Evolutionary conservation across 768 basidiomycete genomes (phyloP).

Genomic region (Favolaschia claudopus): DNA sequence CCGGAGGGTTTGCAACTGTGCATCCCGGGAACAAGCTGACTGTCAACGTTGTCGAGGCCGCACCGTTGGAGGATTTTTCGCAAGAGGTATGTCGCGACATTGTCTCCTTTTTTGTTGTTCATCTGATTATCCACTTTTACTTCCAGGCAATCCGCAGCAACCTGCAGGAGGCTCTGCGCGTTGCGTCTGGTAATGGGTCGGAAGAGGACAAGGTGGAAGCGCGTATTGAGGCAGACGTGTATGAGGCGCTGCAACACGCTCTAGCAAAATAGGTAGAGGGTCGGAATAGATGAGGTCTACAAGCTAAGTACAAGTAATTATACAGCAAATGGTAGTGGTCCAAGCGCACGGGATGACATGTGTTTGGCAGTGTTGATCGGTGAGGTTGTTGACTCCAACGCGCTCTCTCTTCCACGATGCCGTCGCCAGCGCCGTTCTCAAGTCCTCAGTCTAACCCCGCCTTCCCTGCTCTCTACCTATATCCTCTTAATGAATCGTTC

Average conservation of each 20-base stretch:
- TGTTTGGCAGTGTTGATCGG: conserved; percentile 15
- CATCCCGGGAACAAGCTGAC: conserved; percentile 97
- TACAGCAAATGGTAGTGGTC: too few relatives aligned
- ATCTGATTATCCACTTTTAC: background rate
- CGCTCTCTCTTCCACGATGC: conserved; percentile 19
- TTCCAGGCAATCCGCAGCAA: conserved; percentile 87
- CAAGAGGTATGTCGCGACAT: conserved; percentile 68
- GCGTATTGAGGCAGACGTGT: conserved; percentile 93
- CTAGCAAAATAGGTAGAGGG: conserved; percentile 50
- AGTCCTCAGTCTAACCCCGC: conserved; percentile 16
- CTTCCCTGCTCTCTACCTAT: conserved; percentile 66
- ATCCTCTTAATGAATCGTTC: conserved; percentile 95
- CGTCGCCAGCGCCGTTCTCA: conserved; percentile 22
- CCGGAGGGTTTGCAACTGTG: conserved; percentile 96
- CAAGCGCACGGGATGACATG: too few relatives aligned
- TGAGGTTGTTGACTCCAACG: conserved; percentile 9
- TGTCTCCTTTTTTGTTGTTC: background rate
- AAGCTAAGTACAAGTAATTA: too few relatives aligned
- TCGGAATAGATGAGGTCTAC: conserved; percentile 5
- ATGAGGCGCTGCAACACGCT: conserved; percentile 93
- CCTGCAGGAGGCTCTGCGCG: conserved; percentile 87
- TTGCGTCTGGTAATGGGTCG: conserved; percentile 81
- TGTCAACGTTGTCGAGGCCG: conserved; percentile 97
- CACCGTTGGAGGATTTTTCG: conserved; percentile 90
- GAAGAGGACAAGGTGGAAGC: conserved; percentile 96